phyloP scores from a whole-genome alignment of 1,284 basidiomycete genomes.

The Leccinum pachyderme region DNA sequence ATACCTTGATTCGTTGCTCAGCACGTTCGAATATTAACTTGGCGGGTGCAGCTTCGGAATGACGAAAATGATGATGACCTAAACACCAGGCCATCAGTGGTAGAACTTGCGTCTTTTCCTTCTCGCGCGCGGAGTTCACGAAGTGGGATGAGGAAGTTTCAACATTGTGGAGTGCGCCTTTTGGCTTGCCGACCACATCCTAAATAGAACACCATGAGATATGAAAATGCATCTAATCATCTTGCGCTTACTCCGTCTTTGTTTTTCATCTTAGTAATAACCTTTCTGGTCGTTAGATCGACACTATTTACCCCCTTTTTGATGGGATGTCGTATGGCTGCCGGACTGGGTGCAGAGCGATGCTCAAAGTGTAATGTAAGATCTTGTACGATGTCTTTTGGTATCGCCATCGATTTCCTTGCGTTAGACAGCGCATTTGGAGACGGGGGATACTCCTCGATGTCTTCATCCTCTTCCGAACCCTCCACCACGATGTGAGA shows the following conservation, averaged over 20 bases:
- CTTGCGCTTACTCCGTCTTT: conserved; percentile 25
- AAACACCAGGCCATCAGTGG: conserved; percentile 30
- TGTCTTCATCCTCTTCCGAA: conserved; percentile 28
- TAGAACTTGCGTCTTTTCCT: conserved; percentile 6
- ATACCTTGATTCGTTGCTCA: conserved; percentile 10
- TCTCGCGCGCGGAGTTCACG: conserved; percentile 14
- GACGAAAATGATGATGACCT: conserved; percentile 19
- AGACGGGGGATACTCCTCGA: conserved; percentile 20
- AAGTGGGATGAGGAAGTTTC: conserved; percentile 32
- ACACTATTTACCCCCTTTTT: conserved; percentile 1
- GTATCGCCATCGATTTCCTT: conserved; percentile 20
- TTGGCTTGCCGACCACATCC: conserved; percentile 3
- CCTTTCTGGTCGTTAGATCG: conserved; percentile 7
- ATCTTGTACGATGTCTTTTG: conserved; percentile 14
- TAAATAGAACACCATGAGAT: conserved; percentile 9
- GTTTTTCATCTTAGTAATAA: conserved; percentile 24
- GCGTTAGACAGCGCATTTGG: not conserved
- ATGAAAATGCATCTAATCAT: not conserved
- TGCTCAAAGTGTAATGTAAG: conserved; percentile 13
- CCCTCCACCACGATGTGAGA: conserved; percentile 5
- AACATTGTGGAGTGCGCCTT: conserved; percentile 17
- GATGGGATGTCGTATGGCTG: conserved; percentile 3
- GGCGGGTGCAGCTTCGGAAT: conserved; percentile 12
- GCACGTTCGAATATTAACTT: conserved; percentile 17
- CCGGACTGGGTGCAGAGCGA: not conserved